These are phyloP conservation scores for Penicillium sp. DNA, from an alignment of 2,329 filamentous ascomycete genomes.

Conservation along the genomic window DNA sequence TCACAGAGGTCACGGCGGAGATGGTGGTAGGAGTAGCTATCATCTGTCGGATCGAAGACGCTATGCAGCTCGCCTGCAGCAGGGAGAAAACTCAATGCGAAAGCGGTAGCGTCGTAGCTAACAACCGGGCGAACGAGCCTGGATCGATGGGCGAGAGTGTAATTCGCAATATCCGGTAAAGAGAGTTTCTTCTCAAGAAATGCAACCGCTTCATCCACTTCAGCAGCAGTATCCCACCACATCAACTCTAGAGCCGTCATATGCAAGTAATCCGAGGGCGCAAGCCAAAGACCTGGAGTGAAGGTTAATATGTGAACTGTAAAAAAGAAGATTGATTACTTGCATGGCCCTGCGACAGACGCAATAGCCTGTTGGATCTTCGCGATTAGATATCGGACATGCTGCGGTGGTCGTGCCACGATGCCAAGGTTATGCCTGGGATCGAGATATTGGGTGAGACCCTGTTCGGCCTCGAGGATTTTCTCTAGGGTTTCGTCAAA, in stretches of 20 bases:
- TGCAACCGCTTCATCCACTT: constrained; percentile 60
- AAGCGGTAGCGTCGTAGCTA: constrained; percentile 75
- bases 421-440: constrained; percentile 76
- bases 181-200: constrained; percentile 47
- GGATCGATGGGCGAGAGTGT: constrained; percentile 61
- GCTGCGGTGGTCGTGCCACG: constrained; percentile 75
- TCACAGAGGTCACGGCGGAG: constrained; percentile 72
- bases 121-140: constrained; percentile 76
- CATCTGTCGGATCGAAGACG: constrained; percentile 44
- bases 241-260: constrained; percentile 78
- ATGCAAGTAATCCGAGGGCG: constrained; percentile 72
- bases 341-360: constrained; percentile 60
- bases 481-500: constrained; percentile 71
- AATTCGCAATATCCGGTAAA: constrained; percentile 58
- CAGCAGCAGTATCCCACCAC: constrained; percentile 65
- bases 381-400: constrained; percentile 61
- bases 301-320: neutral
- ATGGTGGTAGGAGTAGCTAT: constrained; percentile 83
- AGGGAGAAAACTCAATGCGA: constrained; percentile 82
- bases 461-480: constrained; percentile 56
- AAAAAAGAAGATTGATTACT: constrained; percentile 25
- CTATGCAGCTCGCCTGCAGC: constrained; percentile 56
- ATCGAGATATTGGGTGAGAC: constrained; percentile 64
- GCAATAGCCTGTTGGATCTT: constrained; percentile 63
- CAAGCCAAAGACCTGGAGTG: constrained; percentile 68